phyloP scores from a whole-genome alignment of 305 asterid species.

The Fraxinus sp. region DNA sequence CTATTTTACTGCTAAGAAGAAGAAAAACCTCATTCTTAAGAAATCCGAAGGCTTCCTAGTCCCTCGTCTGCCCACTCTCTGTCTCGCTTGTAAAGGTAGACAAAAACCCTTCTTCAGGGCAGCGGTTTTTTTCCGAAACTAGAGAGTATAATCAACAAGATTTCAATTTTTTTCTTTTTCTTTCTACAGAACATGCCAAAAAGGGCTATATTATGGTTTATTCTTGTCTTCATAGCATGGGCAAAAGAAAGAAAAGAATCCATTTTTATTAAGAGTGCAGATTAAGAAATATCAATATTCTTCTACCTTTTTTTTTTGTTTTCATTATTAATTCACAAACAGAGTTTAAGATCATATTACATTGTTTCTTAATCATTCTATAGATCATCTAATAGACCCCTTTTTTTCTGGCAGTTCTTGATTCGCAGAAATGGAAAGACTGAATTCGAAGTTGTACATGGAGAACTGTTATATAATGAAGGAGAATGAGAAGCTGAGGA shows the following conservation, averaged over 20 bases:
- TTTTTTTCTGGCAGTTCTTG: neutral
- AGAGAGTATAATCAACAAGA: neutral
- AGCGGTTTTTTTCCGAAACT: neutral
- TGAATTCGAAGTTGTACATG: conserved; percentile 64
- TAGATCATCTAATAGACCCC: neutral
- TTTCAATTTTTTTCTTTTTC: neutral
- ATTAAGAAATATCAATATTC: conserved; percentile 26
- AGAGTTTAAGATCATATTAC: neutral
- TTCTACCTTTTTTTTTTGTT: neutral
- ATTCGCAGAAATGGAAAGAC: conserved; percentile 48
- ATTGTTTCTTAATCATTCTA: neutral
- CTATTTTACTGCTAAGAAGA: neutral
- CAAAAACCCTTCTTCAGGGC: neutral
- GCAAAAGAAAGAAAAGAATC: conserved; percentile 51
- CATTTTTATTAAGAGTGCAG: conserved; percentile 53
- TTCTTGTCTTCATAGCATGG: conserved; percentile 37
- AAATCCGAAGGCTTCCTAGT: neutral
- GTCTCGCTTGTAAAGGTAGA: neutral
- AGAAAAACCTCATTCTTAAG: neutral
- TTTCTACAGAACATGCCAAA: neutral
- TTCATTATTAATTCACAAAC: neutral
- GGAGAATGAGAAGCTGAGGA: conserved; percentile 81
- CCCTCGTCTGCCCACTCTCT: neutral
- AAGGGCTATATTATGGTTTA: neutral
- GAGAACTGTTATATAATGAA: conserved; percentile 72